Evolutionary conservation across 2,329 filamentous ascomycete species (phyloP), one percentile per base, ranked within the genome.

Genomic region (Arachnomyces sp.): DNA sequence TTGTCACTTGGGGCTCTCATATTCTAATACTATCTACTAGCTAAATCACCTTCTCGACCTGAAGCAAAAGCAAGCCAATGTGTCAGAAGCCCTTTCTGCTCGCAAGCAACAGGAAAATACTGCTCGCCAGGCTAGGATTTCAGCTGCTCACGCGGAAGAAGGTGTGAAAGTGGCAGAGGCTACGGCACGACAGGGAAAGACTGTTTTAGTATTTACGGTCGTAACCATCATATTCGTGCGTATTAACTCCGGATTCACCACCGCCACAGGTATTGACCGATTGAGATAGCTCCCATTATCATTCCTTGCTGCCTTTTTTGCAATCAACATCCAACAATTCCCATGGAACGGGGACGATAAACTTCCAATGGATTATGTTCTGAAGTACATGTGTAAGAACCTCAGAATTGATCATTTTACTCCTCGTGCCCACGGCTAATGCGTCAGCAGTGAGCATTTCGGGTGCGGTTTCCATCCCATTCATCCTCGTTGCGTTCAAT

Each of bases 61-160:
- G 1, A 83, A 83, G 51, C 79, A 83, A 50, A 82, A 82, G 55
- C 77, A 82, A 43, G 77, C 77, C 47, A 82, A 82, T 57, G 77
- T 76, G 0, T 73, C 81, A 34, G 79, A 82, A 53, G 79, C 78
- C 1, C 72, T 77, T 2, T 81, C 64, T 40, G 60, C 61, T 2
- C 60, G 64, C 14, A 74, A 81, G 37, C 77, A 81, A 55, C 78
- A 79, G 0, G 70, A 74, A 2, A 73, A 73, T 1, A 79, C 78
- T 0, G 73, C 77, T 0, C 65, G 71, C 6, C 68, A 81, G 59
- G 71, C 36, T n/a, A 15, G 11, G 31, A 17, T 31, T 25, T 25
- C 36, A 13, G 28, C 17, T 13, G 15, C 31, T 2, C 13, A 34
- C 16, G 18, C 31, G 9, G 33, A 36, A 18, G 12, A 32, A n/a